A percentile compares a stretch with the other conserved stretches of the same genome.
Evolutionary conservation across 2,329 filamentous ascomycete genomes (phyloP).

Genomic region (Diplodia mutila): DNA sequence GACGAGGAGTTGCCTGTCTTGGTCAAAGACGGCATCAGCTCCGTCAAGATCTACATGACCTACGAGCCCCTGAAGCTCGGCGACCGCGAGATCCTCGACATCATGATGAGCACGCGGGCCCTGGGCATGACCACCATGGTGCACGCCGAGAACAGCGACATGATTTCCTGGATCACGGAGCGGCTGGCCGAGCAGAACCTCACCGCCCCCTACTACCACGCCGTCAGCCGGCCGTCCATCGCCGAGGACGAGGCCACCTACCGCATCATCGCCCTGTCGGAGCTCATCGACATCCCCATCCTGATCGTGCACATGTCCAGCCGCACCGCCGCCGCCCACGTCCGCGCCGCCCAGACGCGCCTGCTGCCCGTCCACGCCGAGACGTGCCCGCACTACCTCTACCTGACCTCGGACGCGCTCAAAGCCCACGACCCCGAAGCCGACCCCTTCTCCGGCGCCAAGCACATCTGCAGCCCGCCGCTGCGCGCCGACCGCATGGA

Average conservation of each 20-base stretch:
- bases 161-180: slow-evolving; percentile 55
- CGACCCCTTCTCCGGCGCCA: slow-evolving; percentile 42
- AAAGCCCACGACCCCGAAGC: slow-evolving; percentile 33
- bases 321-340: slow-evolving; percentile 38
- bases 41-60: slow-evolving; percentile 58
- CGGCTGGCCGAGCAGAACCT: slow-evolving; percentile 39
- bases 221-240: slow-evolving; percentile 31
- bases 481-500: slow-evolving; percentile 37
- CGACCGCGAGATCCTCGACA: slow-evolving; percentile 52
- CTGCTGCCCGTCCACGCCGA: slow-evolving; percentile 43
- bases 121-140: slow-evolving; percentile 55
- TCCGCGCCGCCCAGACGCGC: slow-evolving; percentile 40
- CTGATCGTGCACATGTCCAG: slow-evolving; percentile 59
- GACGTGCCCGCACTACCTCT: slow-evolving; percentile 45
- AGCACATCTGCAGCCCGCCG: slow-evolving; percentile 43
- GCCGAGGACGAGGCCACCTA: slow-evolving; percentile 50
- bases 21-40: slow-evolving; percentile 50
- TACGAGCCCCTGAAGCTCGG: slow-evolving; percentile 54
- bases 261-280: slow-evolving; percentile 55
- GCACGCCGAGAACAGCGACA: slow-evolving; percentile 54
- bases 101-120: slow-evolving; percentile 53
- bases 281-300: slow-evolving; percentile 56
- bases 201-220: slow-evolving; percentile 54
- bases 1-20: slow-evolving; percentile 48
- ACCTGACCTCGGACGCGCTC: slow-evolving; percentile 39